These are phyloP conservation scores for Primulina eburnea DNA, from an alignment of 257 asterid species.

Conservation along the genomic window DNA sequence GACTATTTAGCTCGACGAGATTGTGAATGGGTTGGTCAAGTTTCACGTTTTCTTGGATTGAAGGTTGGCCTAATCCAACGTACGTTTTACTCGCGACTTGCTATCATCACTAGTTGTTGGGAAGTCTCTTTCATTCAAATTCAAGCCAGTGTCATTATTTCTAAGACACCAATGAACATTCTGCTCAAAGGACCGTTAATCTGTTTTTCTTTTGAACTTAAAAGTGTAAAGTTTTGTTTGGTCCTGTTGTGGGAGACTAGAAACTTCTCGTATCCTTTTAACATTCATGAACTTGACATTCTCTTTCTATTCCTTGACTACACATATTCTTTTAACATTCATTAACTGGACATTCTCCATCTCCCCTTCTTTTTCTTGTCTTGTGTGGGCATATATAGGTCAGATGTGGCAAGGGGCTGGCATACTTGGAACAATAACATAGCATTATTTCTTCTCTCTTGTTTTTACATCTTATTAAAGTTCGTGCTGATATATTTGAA, in stretches of 20 bases:
- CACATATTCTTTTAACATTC: not conserved
- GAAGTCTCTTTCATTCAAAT: slow-evolving; percentile 24
- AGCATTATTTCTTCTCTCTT: not conserved
- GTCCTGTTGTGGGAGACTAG: not conserved
- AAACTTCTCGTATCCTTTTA: not conserved
- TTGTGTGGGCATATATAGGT: not conserved
- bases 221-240: not conserved
- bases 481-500: not conserved
- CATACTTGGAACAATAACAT: not conserved
- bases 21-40: slow-evolving; percentile 99
- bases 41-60: slow-evolving; percentile 95
- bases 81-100: slow-evolving; percentile 42
- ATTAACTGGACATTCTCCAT: slow-evolving; percentile 5
- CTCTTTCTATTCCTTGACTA: not conserved
- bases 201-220: slow-evolving; percentile 5
- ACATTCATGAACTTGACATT: slow-evolving; percentile 4
- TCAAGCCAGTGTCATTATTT: not conserved
- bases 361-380: not conserved
- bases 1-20: slow-evolving; percentile 97
- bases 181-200: slow-evolving; percentile 11
- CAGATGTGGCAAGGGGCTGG: not conserved
- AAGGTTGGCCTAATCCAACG: slow-evolving; percentile 99
- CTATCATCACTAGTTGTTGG: slow-evolving; percentile 17
- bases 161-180: slow-evolving; percentile 1
- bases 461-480: not conserved